Evolutionary conservation across 345 rosid genomes (phyloP), one percentile per base, ranked within the genome.

Genomic region (Euphorbia tirucalli): DNA sequence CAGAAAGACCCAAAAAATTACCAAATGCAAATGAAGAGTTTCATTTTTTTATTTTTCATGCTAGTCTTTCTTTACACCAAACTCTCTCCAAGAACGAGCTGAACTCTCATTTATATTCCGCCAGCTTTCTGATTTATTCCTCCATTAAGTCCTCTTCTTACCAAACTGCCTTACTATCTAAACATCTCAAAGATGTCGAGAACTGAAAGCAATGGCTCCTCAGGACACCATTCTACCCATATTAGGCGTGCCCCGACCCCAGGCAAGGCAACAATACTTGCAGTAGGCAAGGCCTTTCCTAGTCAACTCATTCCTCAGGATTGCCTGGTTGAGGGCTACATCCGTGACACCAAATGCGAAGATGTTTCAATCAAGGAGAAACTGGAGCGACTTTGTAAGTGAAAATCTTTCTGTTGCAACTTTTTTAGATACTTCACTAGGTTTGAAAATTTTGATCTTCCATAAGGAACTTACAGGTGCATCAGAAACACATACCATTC

Each of bases 221-320:
- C 70, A n/a, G 70, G 77, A 67, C 78, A 72, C 55, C 35, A 32
- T 72, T 69, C 66, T 54, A 49, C 49, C 63, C 15, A 66, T 22
- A 27, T 72, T 28, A 84, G 71, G 81, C 83, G 91, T 48, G 65
- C 79, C n/a, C 85, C 92, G 7, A 85, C 85, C 30, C 87, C 86
- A 0, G 93, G 97, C 22, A 92, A 89, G 73, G 97, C 99, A 39
- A 87, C 97, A 0, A 79, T 95, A 72, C 96, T 92, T n/a, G 98
- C 97, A 58, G 74, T 90, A 0, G 97, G 97, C 59, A 94, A 94
- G 83, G 98, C 97, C 69, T 90, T 94, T 70, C 98, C 97, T 0
- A 79, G 85, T 71, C 96, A 92, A 61, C 82, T 94, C 48, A 80
- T 90, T 70, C 90, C 89, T 16, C 97, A 92, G 76, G 97, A 94